Evolutionary conservation across 306 rosid species (phyloP).

Genomic region (Begonia masoniana): DNA sequence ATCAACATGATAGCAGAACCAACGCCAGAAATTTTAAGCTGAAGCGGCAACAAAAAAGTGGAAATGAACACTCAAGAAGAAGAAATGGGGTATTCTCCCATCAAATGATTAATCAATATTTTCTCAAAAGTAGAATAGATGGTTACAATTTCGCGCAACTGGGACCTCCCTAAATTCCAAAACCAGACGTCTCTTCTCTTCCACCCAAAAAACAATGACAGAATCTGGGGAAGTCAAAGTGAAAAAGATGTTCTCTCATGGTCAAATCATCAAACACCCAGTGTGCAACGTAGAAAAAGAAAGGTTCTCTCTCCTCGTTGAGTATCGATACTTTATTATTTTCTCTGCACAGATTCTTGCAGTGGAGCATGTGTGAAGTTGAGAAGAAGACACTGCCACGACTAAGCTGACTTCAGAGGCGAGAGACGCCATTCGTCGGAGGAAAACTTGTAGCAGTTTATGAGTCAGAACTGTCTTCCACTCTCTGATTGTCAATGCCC

Average conservation of each 20-base stretch:
- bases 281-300: constrained; percentile 13
- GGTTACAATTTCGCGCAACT: constrained; percentile 11
- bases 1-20: constrained; percentile 5
- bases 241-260: neutral
- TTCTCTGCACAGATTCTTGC: neutral
- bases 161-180: constrained; percentile 12
- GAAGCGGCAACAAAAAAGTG: neutral
- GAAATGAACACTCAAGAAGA: constrained; percentile 10
- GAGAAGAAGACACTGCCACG: constrained; percentile 7
- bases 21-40: constrained; percentile 1
- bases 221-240: neutral
- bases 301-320: constrained; percentile 27
- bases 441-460: constrained; percentile 5
- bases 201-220: constrained; percentile 2
- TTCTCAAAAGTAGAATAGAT: constrained; percentile 5
- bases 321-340: constrained; percentile 17
- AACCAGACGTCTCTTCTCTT: constrained; percentile 7
- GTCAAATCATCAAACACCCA: neutral
- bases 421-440: neutral
- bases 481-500: constrained; percentile 12
- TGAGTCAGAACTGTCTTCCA: constrained; percentile 2
- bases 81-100: neutral
- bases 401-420: constrained; percentile 33
- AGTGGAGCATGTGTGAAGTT: neutral
- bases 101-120: no score